Evolutionary conservation across 305 asterid genomes (phyloP).

Genomic region (Fraxinus dipetala): DNA sequence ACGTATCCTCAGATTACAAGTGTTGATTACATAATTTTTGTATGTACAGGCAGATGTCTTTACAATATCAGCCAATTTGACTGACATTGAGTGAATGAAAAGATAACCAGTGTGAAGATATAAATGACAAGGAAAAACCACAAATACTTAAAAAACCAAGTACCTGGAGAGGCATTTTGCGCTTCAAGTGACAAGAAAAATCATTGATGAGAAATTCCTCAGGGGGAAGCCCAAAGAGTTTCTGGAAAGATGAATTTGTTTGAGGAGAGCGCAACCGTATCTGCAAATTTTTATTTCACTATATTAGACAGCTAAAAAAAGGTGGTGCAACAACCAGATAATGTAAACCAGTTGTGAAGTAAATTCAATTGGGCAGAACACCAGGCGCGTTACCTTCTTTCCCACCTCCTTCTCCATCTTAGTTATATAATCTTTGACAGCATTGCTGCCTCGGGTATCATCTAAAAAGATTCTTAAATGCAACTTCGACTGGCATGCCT

Average conservation of each 20-base stretch:
- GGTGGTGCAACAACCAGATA: constrained; percentile 1
- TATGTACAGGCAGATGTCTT: not conserved
- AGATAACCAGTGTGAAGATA: not conserved
- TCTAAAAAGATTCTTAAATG: constrained; percentile 86
- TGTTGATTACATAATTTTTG: not conserved
- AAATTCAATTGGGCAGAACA: constrained; percentile 5
- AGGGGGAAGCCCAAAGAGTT: constrained; percentile 85
- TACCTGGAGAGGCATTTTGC: constrained; percentile 62
- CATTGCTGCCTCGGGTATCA: constrained; percentile 64
- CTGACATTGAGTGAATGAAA: not conserved
- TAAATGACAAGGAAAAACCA: constrained; percentile 7
- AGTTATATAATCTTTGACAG: constrained; percentile 65
- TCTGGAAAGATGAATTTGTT: constrained; percentile 89
- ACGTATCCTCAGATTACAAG: not conserved
- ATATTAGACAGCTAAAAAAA: constrained; percentile 18
- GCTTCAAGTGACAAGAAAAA: constrained; percentile 86
- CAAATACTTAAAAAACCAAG: not conserved
- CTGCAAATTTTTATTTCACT: constrained; percentile 33
- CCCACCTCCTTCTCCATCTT: constrained; percentile 99
- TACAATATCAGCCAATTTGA: not conserved
- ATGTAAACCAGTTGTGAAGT: not conserved
- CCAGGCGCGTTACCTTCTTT: constrained; percentile 61
- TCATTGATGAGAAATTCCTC: constrained; percentile 96
- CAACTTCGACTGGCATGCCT: constrained; percentile 90
- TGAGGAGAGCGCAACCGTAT: constrained; percentile 87